Evolutionary conservation across 2,329 filamentous ascomycete species (phyloP), one percentile per base, ranked within the genome.

Genomic region (Cercospora sojina): DNA sequence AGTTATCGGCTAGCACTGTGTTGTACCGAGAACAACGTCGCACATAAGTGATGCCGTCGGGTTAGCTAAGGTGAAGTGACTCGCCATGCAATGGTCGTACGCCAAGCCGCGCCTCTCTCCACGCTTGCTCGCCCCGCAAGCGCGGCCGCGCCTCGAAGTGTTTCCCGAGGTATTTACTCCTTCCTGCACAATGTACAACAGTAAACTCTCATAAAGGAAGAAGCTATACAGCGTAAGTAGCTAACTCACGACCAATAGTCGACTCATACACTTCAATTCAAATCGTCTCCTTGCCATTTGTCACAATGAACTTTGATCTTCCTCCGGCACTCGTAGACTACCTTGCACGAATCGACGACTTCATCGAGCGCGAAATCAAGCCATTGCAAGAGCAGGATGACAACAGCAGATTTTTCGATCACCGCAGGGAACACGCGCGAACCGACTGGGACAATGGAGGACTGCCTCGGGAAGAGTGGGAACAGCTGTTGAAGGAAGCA

Each of bases 361-460:
- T 88, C 77, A 87, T 89, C 70, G 78, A 82, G 2, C 73, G 75
- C 13, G 81, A 82, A 58, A 88, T 87, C 70, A 76, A 78, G 0
- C 86, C 85, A 1, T 78, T 88, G 1, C 85, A 89, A 74, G 77
- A 83, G 68, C 77, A 78, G 25, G 77, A 85, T 72, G 85, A 88
- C 74, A 89, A 89, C 73, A 80, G 86, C 63, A 83, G 86, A 65
- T 89, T 89, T 82, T 89, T 89, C 77, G 86, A 89, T 75, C 84
- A 89, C 75, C 83, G 87, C 18, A 84, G 87, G 69, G 87, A 89
- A 71, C 82, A 88, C 72, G 79, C 85, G 6, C 84, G 87, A 35
- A 89, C 87, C 1, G 82, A 89, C 72, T 89, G 86, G 85, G 82
- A 84, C 62, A 82, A 83, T 47, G 78, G 80, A 64, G 86, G 87